Percentiles rank a stretch among this genome's conserved stretches.
Conservation (phyloP, 2,329 filamentous ascomycete genomes). For the Clarireedia sp. region DNA sequence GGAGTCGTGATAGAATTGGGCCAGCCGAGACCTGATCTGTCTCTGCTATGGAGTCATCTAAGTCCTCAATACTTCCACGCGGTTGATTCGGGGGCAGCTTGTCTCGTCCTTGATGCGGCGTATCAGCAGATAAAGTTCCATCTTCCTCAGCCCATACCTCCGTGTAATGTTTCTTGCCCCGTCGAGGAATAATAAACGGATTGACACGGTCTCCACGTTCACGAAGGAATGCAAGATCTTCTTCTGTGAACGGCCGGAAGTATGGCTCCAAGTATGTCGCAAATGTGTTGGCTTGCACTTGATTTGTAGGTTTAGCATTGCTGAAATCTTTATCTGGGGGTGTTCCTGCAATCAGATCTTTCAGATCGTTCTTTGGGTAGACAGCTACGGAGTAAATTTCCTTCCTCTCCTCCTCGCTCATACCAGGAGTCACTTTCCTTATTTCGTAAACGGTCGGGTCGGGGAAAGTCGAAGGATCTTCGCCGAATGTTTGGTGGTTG, state of each 20-base stretch:
- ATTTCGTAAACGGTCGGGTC: constrained; percentile 96
- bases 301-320: constrained; percentile 83
- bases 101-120: constrained; percentile 51
- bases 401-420: constrained; percentile 78
- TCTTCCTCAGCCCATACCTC: constrained; percentile 96
- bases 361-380: constrained; percentile 74
- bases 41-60: constrained; percentile 79
- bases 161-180: constrained; percentile 77
- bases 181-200: constrained; percentile 79
- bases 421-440: constrained; percentile 52
- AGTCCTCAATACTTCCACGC: constrained; percentile 75
- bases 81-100: constrained; percentile 72
- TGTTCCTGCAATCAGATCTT: constrained; percentile 77
- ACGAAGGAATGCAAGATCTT: constrained; percentile 86
- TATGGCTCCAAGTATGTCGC: constrained; percentile 88
- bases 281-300: constrained; percentile 91
- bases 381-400: constrained; percentile 80
- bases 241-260: constrained; percentile 81
- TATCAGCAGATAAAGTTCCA: constrained; percentile 66
- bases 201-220: constrained; percentile 79
- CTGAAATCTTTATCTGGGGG: constrained; percentile 95
- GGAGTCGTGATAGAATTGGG: constrained; percentile 72
- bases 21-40: constrained; percentile 85
- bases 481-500: constrained; percentile 76
- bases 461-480: constrained; percentile 81